Base-by-base conservation (phyloP, 75 land plant genomes). In the Pinus tabuliformis region DNA sequence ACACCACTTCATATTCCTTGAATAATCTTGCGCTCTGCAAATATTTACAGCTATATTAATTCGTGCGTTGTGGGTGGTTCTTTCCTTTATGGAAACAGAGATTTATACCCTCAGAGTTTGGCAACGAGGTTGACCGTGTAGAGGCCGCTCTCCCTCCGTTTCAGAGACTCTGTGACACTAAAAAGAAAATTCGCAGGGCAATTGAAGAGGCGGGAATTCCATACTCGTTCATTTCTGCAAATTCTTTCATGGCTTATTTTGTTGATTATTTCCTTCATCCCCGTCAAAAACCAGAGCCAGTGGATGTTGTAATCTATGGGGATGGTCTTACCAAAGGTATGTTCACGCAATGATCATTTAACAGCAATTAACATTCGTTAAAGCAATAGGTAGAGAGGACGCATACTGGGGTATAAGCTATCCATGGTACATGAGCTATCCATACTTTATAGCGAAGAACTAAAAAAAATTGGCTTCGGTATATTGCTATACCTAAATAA, bases 61-160 rank as follows among this genome's bases (percentile, higher is more conserved):
- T 39, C 0, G 6, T 39, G 11, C 9, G 54, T 49, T 49, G 8
- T 9, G 54, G 54, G 54, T 49, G 11, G 11, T 49, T 11, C 54
- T 8, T 49, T 49, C 11, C 8, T 9, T 49, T 49, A 0, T 49
- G 54, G 11, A 49, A 49, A 11, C 79, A 89, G 91, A 81, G 91
- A 59, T 81, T 89, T 61, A 5, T 89, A 3, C 88, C 88, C 15
- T 86, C 88, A 2, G 88, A 89, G 62, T 89, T 75, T 77, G 89
- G 86, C 5, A 16, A 6, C 18, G 84, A 83, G 37, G 73, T 58
- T 56, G 84, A 78, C 26, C 78, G 78, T 26, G 74, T 78, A 16
- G 59, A 14, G 6, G 72, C 26, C 20, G 56, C 72, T 59, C 12
- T 49, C 54, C 65, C 81, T 0, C 73, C 76, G 26, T 76, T 78